A percentile compares a stretch with the other conserved stretches of the same genome.
These are phyloP conservation scores for Saccharomycopsis synnaedendra DNA, from an alignment of 805 yeast species.

Conservation along the genomic window DNA sequence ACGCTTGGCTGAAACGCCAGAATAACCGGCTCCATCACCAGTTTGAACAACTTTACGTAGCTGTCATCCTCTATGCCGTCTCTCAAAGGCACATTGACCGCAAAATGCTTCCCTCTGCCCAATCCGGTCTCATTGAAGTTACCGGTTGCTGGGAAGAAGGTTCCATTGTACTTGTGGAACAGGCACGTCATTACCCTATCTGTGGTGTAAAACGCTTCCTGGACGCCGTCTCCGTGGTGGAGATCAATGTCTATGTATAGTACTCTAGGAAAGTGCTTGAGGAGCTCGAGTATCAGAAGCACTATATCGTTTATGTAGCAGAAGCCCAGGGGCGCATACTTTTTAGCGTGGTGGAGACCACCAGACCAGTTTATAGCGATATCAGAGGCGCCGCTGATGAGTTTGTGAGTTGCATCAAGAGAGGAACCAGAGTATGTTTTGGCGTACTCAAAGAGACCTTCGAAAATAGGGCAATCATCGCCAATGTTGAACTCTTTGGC, in stretches of 20 bases:
- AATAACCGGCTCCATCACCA: constrained; percentile 82
- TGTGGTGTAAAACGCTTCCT: constrained; percentile 89
- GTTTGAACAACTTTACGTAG: constrained; percentile 64
- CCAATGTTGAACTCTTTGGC: constrained; percentile 76
- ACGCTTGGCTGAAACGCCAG: constrained; percentile 88
- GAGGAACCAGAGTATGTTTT: constrained; percentile 89
- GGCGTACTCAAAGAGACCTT: constrained; percentile 88
- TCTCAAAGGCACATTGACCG: constrained; percentile 83
- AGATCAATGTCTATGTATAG: constrained; percentile 89
- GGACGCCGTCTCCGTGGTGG: constrained; percentile 98
- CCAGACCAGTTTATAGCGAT: constrained; percentile 96
- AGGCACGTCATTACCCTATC: constrained; percentile 87
- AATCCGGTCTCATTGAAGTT: constrained; percentile 81
- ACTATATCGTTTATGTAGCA: constrained; percentile 95
- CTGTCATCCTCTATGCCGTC: constrained; percentile 95
- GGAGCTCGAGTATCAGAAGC: constrained; percentile 69
- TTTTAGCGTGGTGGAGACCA: constrained; percentile 94
- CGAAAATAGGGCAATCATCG: constrained; percentile 91
- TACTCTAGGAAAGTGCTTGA: constrained; percentile 86
- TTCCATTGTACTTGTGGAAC: constrained; percentile 84
- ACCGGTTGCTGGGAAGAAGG: constrained; percentile 96
- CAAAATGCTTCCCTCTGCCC: constrained; percentile 79
- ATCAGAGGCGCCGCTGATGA: constrained; percentile 79
- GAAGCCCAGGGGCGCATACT: constrained; percentile 88
- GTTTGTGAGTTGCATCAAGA: constrained; percentile 80